phyloP scores from a whole-genome alignment of 352 stramenopile species.

The Phytopythium helicoides region DNA sequence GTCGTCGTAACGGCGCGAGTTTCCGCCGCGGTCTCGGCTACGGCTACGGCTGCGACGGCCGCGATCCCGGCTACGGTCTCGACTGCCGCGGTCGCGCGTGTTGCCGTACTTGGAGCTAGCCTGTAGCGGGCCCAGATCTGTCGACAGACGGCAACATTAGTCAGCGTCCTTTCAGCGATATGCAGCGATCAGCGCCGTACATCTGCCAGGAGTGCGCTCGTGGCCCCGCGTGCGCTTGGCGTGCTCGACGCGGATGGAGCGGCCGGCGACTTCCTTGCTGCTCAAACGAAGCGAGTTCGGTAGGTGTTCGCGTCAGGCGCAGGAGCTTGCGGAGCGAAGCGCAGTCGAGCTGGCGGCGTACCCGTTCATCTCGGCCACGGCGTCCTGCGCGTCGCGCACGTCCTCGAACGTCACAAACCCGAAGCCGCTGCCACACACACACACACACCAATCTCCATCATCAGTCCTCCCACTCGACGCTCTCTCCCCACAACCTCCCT shows the following conservation, averaged over 20 bases:
- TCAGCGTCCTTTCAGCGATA: background rate
- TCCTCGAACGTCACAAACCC: conserved; percentile 82
- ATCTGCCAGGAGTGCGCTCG: conserved; percentile 82
- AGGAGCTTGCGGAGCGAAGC: background rate
- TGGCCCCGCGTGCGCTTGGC: conserved; percentile 79
- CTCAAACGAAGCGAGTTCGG: conserved; percentile 5
- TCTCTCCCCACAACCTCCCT: background rate
- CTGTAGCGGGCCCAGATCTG: conserved; percentile 70
- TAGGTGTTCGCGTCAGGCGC: background rate
- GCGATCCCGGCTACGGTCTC: conserved; percentile 31
- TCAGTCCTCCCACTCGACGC: background rate
- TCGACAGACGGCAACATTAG: background rate
- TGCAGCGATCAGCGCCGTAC: conserved; percentile 25
- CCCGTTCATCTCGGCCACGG: conserved; percentile 79
- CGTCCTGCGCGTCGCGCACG: conserved; percentile 68
- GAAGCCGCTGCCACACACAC: conserved; percentile 59
- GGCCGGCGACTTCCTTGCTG: conserved; percentile 75
- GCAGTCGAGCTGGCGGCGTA: conserved; percentile 19
- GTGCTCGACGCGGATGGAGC: conserved; percentile 73
- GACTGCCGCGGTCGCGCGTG: conserved; percentile 2
- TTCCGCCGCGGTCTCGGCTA: conserved; percentile 39
- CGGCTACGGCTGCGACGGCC: conserved; percentile 47
- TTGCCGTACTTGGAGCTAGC: conserved; percentile 73
- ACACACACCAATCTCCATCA: background rate
- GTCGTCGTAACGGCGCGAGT: conserved; percentile 20